Evolutionary conservation across 1,284 basidiomycete genomes (phyloP), one percentile per base, ranked within the genome.

Genomic region (Ceratobasidium sp.): DNA sequence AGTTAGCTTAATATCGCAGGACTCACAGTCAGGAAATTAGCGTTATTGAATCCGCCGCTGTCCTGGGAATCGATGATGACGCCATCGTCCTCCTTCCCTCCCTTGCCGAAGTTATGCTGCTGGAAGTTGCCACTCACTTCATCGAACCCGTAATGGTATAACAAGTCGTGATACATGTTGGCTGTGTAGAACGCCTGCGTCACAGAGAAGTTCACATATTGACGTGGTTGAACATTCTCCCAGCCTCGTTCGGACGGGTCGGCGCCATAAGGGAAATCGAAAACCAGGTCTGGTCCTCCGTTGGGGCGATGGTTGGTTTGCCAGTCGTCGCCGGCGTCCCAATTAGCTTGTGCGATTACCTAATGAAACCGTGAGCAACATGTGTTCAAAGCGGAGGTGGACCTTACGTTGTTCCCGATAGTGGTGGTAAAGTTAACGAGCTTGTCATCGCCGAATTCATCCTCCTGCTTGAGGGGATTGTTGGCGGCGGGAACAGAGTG

Each of bases 111-210:
- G 79, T 85, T 85, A 77, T 80, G 73, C 73, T 82, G 80, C 77
- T 85, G 84, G 81, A 85, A 85, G 77, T 85, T 85, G 45, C 84
- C 81, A 7, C 81, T 78, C 15, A 77, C 76, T 76, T 84, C 83
- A 75, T 83, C 82, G 70, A 84, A 84, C 20, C 83, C 82, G 65
- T 83, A 76, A 27, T 20, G 29, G 74, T 82, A 77, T 32, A 80
- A 76, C 54, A 84, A 72, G 73, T 84, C 82, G 74, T 84, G 82
- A 74, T 80, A 81, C 76, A 77, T 77, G 79, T 84, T 84, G 74
- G 78, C 79, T n/a, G 82, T 82, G 77, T 96, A 97, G 85, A 97
- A 97, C 40, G 96, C 82, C 79, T 98, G 93, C 0, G 94, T 87
- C 69, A 96, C 80, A 10, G 93, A 91, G 13, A 88, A 82, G 79